phyloP scores from a whole-genome alignment of 306 rosid genomes.

The Abrus precatorius region DNA sequence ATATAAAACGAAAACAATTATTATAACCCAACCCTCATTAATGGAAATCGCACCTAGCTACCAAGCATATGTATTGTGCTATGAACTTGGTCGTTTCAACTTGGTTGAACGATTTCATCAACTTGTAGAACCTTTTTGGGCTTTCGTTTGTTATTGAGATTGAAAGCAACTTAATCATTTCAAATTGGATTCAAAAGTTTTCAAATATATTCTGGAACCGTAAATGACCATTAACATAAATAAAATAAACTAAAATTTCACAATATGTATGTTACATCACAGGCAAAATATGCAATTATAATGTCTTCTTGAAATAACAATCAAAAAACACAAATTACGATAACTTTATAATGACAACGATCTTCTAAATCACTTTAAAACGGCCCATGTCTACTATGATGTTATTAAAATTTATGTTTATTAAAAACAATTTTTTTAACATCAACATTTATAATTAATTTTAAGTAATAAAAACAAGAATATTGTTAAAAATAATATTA shows the following conservation, averaged over 20 bases:
- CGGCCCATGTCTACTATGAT: background rate
- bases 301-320: background rate
- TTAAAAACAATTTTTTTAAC: no score
- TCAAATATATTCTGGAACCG: slow-evolving; percentile 32
- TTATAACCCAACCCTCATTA: background rate
- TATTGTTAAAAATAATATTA: no score
- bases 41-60: background rate
- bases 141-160: slow-evolving; percentile 14
- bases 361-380: background rate
- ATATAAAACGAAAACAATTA: background rate
- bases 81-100: slow-evolving; percentile 34
- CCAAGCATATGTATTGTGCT: background rate
- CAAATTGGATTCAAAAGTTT: background rate
- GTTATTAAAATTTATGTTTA: background rate
- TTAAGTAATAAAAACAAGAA: no score
- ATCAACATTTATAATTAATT: no score
- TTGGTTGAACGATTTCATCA: slow-evolving; percentile 22
- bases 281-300: background rate
- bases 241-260: no score
- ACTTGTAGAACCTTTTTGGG: slow-evolving; percentile 6
- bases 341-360: slow-evolving; percentile 8
- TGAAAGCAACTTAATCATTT: slow-evolving; percentile 44
- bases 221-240: background rate
- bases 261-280: background rate
- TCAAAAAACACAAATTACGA: background rate